Conservation (phyloP, 192 early-diverging fungal species). For the Pecoramyces ruminantium region DNA sequence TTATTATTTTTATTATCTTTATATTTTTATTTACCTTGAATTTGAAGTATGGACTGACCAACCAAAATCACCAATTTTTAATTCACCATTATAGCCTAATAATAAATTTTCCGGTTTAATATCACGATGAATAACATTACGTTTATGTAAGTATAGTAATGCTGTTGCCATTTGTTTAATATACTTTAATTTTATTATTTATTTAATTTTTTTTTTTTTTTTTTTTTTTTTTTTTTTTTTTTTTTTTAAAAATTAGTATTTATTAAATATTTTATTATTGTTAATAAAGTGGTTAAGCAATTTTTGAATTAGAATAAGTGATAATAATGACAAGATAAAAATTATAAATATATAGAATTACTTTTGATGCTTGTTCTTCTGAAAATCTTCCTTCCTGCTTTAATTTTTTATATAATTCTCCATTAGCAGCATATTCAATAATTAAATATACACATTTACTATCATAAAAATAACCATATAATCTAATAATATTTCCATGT, state of each 20-base stretch:
- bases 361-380: slow-evolving; percentile 57
- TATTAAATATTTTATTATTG: too few relatives aligned
- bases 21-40: slow-evolving; percentile 15
- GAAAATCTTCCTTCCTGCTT: slow-evolving; percentile 47
- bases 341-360: slow-evolving; percentile 10
- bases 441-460: slow-evolving; percentile 80
- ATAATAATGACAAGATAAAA: too few relatives aligned
- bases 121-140: slow-evolving; percentile 87
- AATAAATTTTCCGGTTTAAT: slow-evolving; percentile 94
- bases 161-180: slow-evolving; percentile 76
- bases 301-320: too few relatives aligned
- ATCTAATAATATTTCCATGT: slow-evolving; percentile 82
- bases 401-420: slow-evolving; percentile 80
- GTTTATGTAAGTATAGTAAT: slow-evolving; percentile 68
- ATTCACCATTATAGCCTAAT: slow-evolving; percentile 64
- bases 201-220: too few relatives aligned
- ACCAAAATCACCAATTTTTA: slow-evolving; percentile 95
- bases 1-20: too few relatives aligned
- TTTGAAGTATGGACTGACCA: slow-evolving; percentile 83
- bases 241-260: too few relatives aligned
- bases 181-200: slow-evolving; percentile 54
- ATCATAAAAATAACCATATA: slow-evolving; percentile 94
- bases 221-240: too few relatives aligned
- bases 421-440: slow-evolving; percentile 85
- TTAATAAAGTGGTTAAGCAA: background rate